Evolutionary conservation across 2,329 filamentous ascomycete genomes (phyloP), one percentile per base, ranked within the genome.

Genomic region (Hypoxylon sp.): DNA sequence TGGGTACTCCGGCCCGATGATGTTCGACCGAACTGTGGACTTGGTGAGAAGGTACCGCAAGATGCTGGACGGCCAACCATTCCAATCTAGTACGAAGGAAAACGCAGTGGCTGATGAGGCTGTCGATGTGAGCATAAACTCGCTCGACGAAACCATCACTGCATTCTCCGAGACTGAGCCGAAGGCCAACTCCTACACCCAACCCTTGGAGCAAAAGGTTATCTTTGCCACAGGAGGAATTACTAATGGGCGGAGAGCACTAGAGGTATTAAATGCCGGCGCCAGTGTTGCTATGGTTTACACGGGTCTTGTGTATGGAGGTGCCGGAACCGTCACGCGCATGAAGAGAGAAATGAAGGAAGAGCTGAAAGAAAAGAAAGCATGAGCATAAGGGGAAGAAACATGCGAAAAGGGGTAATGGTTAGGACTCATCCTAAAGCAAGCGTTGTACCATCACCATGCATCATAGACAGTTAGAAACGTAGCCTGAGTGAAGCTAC

Each of bases 161-260:
- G 78, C 74, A 46, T 66, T 76, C 50, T 68, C 74, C 8, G 73
- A 74, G 59, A 72, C 71, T 93, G 93, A 62, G 27, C 48, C 44
- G 2, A 71, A 62, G 32, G 21, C 63, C 13, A 50, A 61, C 19
- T 47, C 67, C 17, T 47, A 66, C 2, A 61, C 24, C 35, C 59
- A 62, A n/a, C 61, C 55, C 6, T 47, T 67, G 37, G 75, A 83
- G 66, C 86, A 86, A 52, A 97, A 97, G 81, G 90, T 94, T 57
- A 92, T 99, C 67, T 98, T 98, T 77, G 95, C 95, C 0, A 96
- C 93, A 0, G 96, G 96, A 0, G 96, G 96, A 17, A 95, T 99
- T 76, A 96, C 92, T 1, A 95, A 91, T 71, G 96, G 96, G 3
- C 86, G 91, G 70, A 91, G 98, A 81, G 97, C 93, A 7, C 82